phyloP scores from a whole-genome alignment of 495 filamentous ascomycete species.

The Lepidopterella palustris region DNA sequence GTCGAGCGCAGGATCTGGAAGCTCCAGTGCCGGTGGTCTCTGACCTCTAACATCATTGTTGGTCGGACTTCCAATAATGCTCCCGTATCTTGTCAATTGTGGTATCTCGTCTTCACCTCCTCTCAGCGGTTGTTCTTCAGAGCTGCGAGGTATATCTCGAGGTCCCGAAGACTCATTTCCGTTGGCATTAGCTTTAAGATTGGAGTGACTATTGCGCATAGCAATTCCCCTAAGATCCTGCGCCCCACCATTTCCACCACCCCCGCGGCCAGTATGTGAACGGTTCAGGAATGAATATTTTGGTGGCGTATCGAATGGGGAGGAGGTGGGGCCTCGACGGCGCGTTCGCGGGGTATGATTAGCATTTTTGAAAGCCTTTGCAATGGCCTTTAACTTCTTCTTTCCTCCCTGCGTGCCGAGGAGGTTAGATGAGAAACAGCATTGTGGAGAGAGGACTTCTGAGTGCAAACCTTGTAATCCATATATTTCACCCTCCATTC shows the following conservation, averaged over 20 bases:
- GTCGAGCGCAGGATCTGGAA: slow-evolving; percentile 70
- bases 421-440: background rate
- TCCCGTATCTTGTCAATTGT: slow-evolving; percentile 58
- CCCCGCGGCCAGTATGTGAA: background rate
- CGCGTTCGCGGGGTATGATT: slow-evolving; percentile 48
- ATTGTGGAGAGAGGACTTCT: background rate
- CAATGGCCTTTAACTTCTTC: slow-evolving; percentile 77
- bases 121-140: slow-evolving; percentile 27
- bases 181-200: slow-evolving; percentile 7
- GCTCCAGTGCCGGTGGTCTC: slow-evolving; percentile 49
- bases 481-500: slow-evolving; percentile 92
- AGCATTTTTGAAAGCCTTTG: slow-evolving; percentile 57
- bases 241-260: background rate
- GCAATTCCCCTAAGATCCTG: slow-evolving; percentile 17
- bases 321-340: slow-evolving; percentile 19
- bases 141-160: background rate
- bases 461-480: slow-evolving; percentile 67
- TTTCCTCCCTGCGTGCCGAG: slow-evolving; percentile 54
- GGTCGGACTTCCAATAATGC: slow-evolving; percentile 64
- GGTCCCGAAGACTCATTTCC: slow-evolving; percentile 2
- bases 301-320: slow-evolving; percentile 39
- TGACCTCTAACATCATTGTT: slow-evolving; percentile 25
- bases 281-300: slow-evolving; percentile 33
- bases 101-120: slow-evolving; percentile 10
- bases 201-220: slow-evolving; percentile 11